Evolutionary conservation across 176 grass and related monocot genomes (phyloP).

Genomic region (Phoenix roebelenii): DNA sequence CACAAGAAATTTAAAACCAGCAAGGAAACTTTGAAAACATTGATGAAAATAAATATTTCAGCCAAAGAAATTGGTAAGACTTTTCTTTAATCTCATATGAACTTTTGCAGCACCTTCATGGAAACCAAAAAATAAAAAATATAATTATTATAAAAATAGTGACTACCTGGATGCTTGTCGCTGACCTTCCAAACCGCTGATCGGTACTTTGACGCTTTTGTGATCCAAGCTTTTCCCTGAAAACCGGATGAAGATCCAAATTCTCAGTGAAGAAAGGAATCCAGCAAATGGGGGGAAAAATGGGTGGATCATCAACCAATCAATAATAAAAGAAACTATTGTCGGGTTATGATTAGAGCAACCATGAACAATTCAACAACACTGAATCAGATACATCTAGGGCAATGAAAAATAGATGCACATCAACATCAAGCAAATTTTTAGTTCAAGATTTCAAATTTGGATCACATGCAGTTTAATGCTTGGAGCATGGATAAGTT

Average conservation of each 20-base stretch:
- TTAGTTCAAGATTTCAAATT: too few species aligned
- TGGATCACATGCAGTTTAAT: too few species aligned
- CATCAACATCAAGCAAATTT: too few species aligned
- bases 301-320: neutral
- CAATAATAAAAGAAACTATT: too few species aligned
- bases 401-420: too few species aligned
- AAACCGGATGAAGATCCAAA: slow-evolving; percentile 14
- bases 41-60: slow-evolving; percentile 15
- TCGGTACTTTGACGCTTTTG: slow-evolving; percentile 77
- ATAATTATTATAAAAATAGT: neutral
- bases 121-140: neutral
- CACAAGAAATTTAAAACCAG: neutral
- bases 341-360: too few species aligned
- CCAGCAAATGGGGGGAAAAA: neutral
- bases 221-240: slow-evolving; percentile 78
- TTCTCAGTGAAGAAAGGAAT: slow-evolving; percentile 1
- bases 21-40: slow-evolving; percentile 5
- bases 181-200: slow-evolving; percentile 73
- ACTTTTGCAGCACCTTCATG: neutral
- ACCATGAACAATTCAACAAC: too few species aligned
- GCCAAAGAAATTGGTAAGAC: neutral
- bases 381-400: too few species aligned
- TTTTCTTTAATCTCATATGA: slow-evolving; percentile 1
- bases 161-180: slow-evolving; percentile 70
- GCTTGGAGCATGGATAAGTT: too few species aligned